phyloP scores from a whole-genome alignment of 495 filamentous ascomycete genomes.

The Podospora pseudopauciseta region DNA sequence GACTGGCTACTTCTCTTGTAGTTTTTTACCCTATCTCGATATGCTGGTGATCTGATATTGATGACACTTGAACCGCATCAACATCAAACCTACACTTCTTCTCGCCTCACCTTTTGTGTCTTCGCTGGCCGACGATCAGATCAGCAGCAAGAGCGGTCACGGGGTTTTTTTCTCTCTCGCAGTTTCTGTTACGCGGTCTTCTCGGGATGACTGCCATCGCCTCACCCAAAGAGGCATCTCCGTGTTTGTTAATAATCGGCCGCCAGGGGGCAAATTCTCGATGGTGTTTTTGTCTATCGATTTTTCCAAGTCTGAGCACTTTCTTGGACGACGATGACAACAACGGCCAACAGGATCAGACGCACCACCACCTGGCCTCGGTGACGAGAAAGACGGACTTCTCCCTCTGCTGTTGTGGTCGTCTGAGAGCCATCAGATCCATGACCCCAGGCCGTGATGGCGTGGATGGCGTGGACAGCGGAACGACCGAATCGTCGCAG shows the following conservation, averaged over 20 bases:
- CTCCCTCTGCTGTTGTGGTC: background rate
- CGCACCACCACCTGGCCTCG: background rate
- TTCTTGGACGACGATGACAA: background rate
- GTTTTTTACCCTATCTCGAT: background rate
- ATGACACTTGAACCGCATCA: background rate
- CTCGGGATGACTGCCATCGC: background rate
- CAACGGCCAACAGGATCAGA: background rate
- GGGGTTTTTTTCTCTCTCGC: background rate
- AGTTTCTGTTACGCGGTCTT: background rate
- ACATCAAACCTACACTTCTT: background rate
- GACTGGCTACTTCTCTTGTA: background rate
- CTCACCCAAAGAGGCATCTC: background rate
- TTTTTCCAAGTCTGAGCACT: background rate
- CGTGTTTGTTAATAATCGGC: conserved; percentile 4
- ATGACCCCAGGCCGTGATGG: conserved; percentile 10
- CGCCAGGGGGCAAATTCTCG: conserved; percentile 5
- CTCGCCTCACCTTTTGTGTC: background rate
- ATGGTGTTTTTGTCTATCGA: background rate
- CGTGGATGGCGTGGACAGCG: conserved; percentile 15
- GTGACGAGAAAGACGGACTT: background rate
- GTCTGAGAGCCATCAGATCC: conserved; percentile 2
- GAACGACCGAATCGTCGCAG: conserved; percentile 15
- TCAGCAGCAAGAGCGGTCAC: background rate
- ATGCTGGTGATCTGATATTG: background rate
- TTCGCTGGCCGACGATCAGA: background rate